Conservation (phyloP, 768 basidiomycete genomes). For the Lactifluus rugatus region DNA sequence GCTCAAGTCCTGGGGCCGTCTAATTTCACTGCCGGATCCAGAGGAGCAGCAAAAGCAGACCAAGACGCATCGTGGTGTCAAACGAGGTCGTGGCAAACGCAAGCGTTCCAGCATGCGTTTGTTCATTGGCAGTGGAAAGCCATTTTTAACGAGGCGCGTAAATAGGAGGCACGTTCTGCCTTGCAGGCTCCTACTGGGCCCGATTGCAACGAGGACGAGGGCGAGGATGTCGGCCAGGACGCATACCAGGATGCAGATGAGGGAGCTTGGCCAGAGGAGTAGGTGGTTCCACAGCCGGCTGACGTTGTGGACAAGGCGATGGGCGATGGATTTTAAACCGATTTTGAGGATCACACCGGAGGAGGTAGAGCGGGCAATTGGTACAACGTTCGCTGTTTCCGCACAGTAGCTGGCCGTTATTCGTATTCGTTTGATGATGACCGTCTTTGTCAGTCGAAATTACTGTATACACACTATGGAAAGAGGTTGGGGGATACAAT, state of each 20-base stretch:
- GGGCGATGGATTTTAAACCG: not conserved
- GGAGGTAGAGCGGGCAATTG: conserved; percentile 11
- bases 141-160: not conserved
- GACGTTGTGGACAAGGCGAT: too few species aligned
- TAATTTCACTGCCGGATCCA: not conserved
- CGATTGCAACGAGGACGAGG: not conserved
- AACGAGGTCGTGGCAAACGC: not conserved
- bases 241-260: not conserved
- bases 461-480: not conserved
- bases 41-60: not conserved
- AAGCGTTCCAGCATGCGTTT: not conserved
- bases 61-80: not conserved
- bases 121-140: not conserved
- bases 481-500: not conserved
- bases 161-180: not conserved
- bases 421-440: too few species aligned
- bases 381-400: conserved; percentile 1
- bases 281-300: not conserved
- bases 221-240: not conserved
- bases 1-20: conserved; percentile 5
- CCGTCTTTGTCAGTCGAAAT: too few species aligned
- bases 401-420: not conserved
- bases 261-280: conserved; percentile 2
- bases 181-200: not conserved
- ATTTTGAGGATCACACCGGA: conserved; percentile 1